Evolutionary conservation across 129 eudicot genomes (phyloP), one percentile per base, ranked within the genome.

Genomic region (Saposhnikovia divaricata): DNA sequence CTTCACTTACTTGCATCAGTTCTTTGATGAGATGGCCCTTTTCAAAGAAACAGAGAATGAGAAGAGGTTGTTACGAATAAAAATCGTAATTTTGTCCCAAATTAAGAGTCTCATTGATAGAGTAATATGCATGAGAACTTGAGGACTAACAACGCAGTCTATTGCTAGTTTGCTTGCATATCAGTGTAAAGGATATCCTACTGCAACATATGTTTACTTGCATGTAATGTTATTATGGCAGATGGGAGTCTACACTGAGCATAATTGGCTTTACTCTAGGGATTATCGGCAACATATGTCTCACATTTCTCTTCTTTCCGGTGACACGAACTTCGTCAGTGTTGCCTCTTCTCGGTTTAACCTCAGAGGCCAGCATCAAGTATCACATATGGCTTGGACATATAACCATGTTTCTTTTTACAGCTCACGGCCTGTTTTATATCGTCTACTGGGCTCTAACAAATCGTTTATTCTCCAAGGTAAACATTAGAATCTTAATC

Each of bases 341-440:
- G n/a, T 45, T 91, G 39, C 87, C 87, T 9, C 50, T 93, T 25
- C 82, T 93, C 0, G 97, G 97, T 47, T 80, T 93, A 1, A 91
- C 96, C 10, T 91, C 98, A 0, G 98, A 93, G 83, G 90, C 88
- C 9, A 89, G 96, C 39, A 81, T 93, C 80, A 93, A 93, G 86
- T 91, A 93, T 83, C 98, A 93, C 76, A 91, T 93, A 77, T 93
- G 98, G 98, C 84, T 93, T 0, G 98, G 98, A 2, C 96, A 90
- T 68, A 85, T 84, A 15, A 81, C 79, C 28, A 90, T 91, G 96
- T 74, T 89, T 44, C 82, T 91, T 46, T 91, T 93, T 88, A 84
- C 98, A 45, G 84, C 96, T 25, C 98, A 93, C 78, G 98, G 98
- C 19, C 59, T 88, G 53, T 87, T 89, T 65, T 93, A 91, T 82